phyloP scores from a whole-genome alignment of 192 early-diverging fungal genomes.

The Podila clonocystis region DNA sequence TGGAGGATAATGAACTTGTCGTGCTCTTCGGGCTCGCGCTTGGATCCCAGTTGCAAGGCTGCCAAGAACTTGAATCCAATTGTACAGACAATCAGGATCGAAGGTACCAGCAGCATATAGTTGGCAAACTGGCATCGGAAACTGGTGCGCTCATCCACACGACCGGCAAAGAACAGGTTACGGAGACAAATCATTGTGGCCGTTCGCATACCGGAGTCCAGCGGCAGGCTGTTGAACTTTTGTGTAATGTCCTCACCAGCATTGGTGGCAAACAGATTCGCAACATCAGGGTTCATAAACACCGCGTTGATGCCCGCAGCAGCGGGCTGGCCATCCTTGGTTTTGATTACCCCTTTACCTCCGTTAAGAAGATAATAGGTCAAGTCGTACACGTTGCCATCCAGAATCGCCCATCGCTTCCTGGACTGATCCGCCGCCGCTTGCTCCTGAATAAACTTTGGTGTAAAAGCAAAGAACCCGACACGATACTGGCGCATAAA shows the following conservation, averaged over 20 bases:
- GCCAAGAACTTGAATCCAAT: conserved; percentile 96
- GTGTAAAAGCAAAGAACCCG: conserved; percentile 72
- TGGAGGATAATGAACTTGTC: conserved; percentile 94
- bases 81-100: conserved; percentile 83
- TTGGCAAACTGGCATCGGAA: conserved; percentile 81
- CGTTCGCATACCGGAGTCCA: conserved; percentile 54
- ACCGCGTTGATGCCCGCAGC: conserved; percentile 53
- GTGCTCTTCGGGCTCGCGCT: conserved; percentile 81
- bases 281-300: conserved; percentile 70
- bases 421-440: conserved; percentile 62
- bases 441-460: conserved; percentile 64
- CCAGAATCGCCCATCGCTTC: conserved; percentile 71
- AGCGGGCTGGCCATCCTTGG: conserved; percentile 41
- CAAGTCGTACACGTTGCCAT: conserved; percentile 79
- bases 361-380: conserved; percentile 72
- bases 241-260: conserved; percentile 72
- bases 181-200: conserved; percentile 80
- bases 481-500: conserved; percentile 70
- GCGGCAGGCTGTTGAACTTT: conserved; percentile 64
- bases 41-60: conserved; percentile 86
- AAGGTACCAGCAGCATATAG: conserved; percentile 84
- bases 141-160: conserved; percentile 85
- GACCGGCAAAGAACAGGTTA: conserved; percentile 86
- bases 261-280: conserved; percentile 71
- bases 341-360: conserved; percentile 50